phyloP scores from a whole-genome alignment of 78 protist species.

The Creolimax fragrantissima region DNA sequence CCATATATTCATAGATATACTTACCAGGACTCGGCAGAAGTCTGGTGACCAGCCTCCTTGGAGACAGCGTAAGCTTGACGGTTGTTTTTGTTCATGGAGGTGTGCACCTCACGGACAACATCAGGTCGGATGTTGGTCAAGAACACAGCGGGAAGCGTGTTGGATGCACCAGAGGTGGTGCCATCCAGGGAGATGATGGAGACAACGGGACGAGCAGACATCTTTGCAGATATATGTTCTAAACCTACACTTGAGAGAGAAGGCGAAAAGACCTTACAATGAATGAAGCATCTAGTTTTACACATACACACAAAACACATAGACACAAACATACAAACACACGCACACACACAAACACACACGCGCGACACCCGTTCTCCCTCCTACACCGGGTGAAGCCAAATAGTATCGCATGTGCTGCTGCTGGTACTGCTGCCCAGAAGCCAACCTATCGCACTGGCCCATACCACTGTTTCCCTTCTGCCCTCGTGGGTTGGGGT shows the following conservation, averaged over 20 bases:
- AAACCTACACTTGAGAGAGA: background rate
- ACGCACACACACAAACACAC: background rate
- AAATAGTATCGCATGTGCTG: no score
- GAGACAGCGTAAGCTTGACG: slow-evolving; percentile 91
- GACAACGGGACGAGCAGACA: slow-evolving; percentile 38
- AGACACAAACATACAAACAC: background rate
- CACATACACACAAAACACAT: background rate
- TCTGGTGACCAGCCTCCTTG: slow-evolving; percentile 88
- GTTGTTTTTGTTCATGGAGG: slow-evolving; percentile 87
- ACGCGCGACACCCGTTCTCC: no score
- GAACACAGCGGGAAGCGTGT: slow-evolving; percentile 83
- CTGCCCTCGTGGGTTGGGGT: no score
- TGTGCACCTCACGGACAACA: slow-evolving; percentile 81
- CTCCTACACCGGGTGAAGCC: no score
- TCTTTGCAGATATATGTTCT: background rate
- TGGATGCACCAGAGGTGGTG: slow-evolving; percentile 16
- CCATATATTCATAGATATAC: background rate
- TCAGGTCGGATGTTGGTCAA: slow-evolving; percentile 88
- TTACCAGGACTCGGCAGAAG: slow-evolving; percentile 94
- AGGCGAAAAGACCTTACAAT: background rate
- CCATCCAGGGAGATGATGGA: slow-evolving; percentile 3
- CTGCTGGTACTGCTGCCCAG: no score
- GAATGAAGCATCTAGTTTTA: background rate
- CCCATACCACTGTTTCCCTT: no score
- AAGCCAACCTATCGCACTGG: no score